These are phyloP conservation scores for Pulveroboletus sp. DNA, from an alignment of 768 basidiomycete genomes.

Conservation along the genomic window DNA sequence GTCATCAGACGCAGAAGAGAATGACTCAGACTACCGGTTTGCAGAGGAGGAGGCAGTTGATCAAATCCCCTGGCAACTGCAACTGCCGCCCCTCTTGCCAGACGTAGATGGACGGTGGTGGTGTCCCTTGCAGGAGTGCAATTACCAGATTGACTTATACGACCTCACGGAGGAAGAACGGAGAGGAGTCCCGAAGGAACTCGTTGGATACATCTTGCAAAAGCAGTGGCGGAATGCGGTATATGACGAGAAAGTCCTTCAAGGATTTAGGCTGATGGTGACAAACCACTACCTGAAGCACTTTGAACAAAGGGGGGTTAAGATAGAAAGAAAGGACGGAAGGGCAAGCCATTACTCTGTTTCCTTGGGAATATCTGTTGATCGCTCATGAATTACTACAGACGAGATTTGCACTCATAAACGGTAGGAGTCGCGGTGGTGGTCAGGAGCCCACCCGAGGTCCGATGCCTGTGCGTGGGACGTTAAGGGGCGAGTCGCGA, in stretches of 20 bases:
- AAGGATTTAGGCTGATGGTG: conserved; percentile 25
- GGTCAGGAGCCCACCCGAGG: conserved; percentile 10
- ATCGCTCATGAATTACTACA: conserved; percentile 2
- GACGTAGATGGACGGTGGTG: conserved; percentile 46
- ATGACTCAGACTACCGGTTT: conserved; percentile 30
- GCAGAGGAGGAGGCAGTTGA: conserved; percentile 19
- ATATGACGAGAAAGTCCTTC: conserved; percentile 25
- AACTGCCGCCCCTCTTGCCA: conserved; percentile 36
- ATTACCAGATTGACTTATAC: conserved; percentile 44
- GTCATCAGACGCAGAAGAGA: conserved; percentile 41
- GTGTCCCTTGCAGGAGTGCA: conserved; percentile 44
- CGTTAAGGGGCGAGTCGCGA: conserved; percentile 22
- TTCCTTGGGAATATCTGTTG: background rate
- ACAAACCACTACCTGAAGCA: conserved; percentile 25
- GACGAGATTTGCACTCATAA: conserved; percentile 10
- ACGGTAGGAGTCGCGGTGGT: conserved; percentile 2
- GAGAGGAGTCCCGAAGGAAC: conserved; percentile 18
- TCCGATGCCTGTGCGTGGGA: conserved; percentile 22
- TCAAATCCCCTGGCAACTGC: conserved; percentile 36
- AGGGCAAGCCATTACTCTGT: conserved; percentile 10
- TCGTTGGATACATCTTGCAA: conserved; percentile 22
- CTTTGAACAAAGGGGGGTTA: conserved; percentile 19
- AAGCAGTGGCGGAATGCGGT: conserved; percentile 35
- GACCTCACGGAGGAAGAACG: conserved; percentile 34
- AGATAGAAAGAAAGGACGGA: conserved; percentile 11